These are phyloP conservation scores for Mortierella sp. DNA, from an alignment of 371 early-diverging fungal species.

Conservation along the genomic window DNA sequence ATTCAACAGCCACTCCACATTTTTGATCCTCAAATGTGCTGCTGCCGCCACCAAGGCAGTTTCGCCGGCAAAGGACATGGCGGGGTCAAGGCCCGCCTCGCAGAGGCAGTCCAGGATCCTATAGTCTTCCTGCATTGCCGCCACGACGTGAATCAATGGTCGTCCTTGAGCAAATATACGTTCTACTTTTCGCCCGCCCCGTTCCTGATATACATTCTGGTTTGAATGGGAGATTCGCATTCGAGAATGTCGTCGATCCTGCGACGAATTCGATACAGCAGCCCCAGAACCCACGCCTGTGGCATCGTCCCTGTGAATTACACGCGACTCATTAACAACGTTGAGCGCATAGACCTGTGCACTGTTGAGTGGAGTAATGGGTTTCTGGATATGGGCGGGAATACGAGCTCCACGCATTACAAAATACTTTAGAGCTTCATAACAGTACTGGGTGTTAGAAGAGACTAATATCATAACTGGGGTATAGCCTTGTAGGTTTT, in stretches of 20 bases:
- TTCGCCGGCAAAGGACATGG: constrained; percentile 51
- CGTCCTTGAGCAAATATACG: constrained; percentile 44
- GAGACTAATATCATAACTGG: constrained; percentile 55
- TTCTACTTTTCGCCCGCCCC: constrained; percentile 26
- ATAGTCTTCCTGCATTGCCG: constrained; percentile 56
- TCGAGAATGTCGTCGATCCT: constrained; percentile 24
- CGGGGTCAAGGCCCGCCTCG: constrained; percentile 54
- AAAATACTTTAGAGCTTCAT: constrained; percentile 52
- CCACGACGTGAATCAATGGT: constrained; percentile 53
- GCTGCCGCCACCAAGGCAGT: constrained; percentile 55
- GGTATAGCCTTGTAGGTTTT: constrained; percentile 52
- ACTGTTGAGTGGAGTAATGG: constrained; percentile 50
- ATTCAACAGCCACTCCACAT: constrained; percentile 54
- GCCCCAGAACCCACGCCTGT: neutral
- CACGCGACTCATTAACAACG: constrained; percentile 39
- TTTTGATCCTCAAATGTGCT: constrained; percentile 52
- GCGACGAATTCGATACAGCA: neutral
- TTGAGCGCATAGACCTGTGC: constrained; percentile 48
- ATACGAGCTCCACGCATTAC: constrained; percentile 57
- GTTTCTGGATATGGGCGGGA: constrained; percentile 51
- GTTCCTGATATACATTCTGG: constrained; percentile 35
- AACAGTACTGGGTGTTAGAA: constrained; percentile 54
- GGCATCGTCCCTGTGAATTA: neutral
- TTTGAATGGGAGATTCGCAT: constrained; percentile 18
- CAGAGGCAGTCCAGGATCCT: constrained; percentile 53